Base-by-base conservation (phyloP, 306 rosid genomes). In the Vicia sativa region DNA sequence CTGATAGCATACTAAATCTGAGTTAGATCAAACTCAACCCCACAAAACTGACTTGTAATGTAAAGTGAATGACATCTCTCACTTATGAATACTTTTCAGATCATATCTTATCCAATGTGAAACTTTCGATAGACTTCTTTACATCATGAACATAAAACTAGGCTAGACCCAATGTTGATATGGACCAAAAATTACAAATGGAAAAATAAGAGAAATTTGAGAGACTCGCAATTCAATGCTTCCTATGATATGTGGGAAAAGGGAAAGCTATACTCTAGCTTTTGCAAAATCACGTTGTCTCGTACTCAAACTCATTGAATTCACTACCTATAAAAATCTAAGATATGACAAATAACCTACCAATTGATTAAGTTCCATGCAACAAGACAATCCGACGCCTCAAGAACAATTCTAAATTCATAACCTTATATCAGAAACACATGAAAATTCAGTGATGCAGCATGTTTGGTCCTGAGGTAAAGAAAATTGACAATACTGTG, bases 351-450 rank as follows among this genome's bases (percentile, higher is more conserved):
- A 65, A 49, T 50, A 54, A 52, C 10, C 14, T 6, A 57, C 44
- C 54, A 46, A 61, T 67, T 60, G 52, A 74, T 25, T n/a, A 60
- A 10, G 42, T 44, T 71, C 59, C 43, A 61, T 9, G 41, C 45
- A 43, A 15, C 15, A 71, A 59, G 39, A 65, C 49, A 74, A 18
- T 58, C 49, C 35, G 38, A 69, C 65, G 28, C 55, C 58, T 6
- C 29, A 13, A 62, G 53, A 38, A 49, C 45, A 64, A 41, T 34
- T 74, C 37, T 38, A 23, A 74, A 69, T 48, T 26, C 18, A 64
- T 13, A 26, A 57, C 26, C 60, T 29, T 49, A 16, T 29, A 34
- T 25, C 65, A 74, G 35, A 45, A 63, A 56, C 79, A 50, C 42
- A 38, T 38, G 67, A 37, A 31, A 68, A 68, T 11, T 58, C 45